Percentiles rank a stretch among this genome's conserved stretches.
Conservation (phyloP, 441 rosid genomes). For the Erodium texanum region DNA sequence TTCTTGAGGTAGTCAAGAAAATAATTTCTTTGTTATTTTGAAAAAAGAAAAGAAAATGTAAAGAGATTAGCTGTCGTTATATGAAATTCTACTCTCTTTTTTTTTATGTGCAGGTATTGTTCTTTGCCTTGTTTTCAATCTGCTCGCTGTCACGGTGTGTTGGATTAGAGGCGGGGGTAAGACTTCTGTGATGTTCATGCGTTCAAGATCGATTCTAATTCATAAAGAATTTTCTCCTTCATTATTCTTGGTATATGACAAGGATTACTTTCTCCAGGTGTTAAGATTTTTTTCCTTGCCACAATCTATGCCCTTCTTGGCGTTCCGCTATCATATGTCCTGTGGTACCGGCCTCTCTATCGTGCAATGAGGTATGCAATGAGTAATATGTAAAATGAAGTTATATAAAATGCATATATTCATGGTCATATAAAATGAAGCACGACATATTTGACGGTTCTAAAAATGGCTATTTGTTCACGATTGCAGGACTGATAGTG, state of each 20-base stretch:
- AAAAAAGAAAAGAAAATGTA: background rate
- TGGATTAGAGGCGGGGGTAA: conserved; percentile 95
- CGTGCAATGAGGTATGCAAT: conserved; percentile 72
- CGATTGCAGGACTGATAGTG: conserved; percentile 79
- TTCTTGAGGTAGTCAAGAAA: no score
- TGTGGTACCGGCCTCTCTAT: conserved; percentile 94
- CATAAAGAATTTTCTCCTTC: no score
- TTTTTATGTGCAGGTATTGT: conserved; percentile 40
- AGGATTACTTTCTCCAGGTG: conserved; percentile 38
- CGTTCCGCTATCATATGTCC: conserved; percentile 68
- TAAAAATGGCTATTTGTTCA: conserved; percentile 12
- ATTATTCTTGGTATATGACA: conserved; percentile 18
- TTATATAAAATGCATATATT: no score
- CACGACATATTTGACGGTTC: background rate
- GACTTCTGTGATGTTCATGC: conserved; percentile 14
- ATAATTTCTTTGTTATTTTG: background rate
- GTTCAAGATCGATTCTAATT: no score
- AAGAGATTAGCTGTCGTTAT: background rate
- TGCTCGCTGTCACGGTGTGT: conserved; percentile 62
- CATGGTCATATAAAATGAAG: background rate
- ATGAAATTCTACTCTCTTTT: background rate
- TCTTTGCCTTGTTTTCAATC: conserved; percentile 69
- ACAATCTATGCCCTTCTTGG: conserved; percentile 69
- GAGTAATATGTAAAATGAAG: background rate
- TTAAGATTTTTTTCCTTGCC: conserved; percentile 78